phyloP scores from a whole-genome alignment of 306 rosid genomes.

The Mimosa pudica region DNA sequence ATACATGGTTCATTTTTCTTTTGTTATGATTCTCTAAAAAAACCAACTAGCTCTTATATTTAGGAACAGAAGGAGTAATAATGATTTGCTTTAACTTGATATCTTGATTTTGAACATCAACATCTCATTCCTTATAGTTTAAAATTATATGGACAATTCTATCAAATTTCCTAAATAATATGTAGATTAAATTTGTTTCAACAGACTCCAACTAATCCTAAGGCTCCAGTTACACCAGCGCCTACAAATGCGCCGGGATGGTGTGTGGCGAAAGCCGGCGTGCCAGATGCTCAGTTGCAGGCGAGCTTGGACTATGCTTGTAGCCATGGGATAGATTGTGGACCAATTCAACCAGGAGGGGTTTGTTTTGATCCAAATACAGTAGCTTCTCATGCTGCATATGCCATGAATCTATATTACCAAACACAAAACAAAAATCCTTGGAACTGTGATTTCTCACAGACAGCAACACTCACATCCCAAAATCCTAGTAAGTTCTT shows the following conservation, averaged over 20 bases:
- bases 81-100: no score
- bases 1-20: no score
- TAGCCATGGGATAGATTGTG: constrained; percentile 64
- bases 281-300: constrained; percentile 56
- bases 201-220: constrained; percentile 47
- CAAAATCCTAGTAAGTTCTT: constrained; percentile 69
- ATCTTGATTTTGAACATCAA: no score
- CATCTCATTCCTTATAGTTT: no score
- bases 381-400: constrained; percentile 66
- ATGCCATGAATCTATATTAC: constrained; percentile 77
- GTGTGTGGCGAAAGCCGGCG: constrained; percentile 63
- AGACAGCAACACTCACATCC: constrained; percentile 65
- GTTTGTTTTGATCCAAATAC: constrained; percentile 85
- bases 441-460: constrained; percentile 75
- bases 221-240: constrained; percentile 44
- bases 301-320: constrained; percentile 71
- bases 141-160: no score
- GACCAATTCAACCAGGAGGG: constrained; percentile 73
- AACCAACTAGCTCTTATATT: no score
- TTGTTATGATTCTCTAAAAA: no score
- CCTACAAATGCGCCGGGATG: constrained; percentile 45
- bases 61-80: no score
- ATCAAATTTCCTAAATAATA: no score
- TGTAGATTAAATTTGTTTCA: neutral
- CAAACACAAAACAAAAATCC: constrained; percentile 55